Conservation (phyloP, 2,329 filamentous ascomycete genomes). For the Venturia effusa region DNA sequence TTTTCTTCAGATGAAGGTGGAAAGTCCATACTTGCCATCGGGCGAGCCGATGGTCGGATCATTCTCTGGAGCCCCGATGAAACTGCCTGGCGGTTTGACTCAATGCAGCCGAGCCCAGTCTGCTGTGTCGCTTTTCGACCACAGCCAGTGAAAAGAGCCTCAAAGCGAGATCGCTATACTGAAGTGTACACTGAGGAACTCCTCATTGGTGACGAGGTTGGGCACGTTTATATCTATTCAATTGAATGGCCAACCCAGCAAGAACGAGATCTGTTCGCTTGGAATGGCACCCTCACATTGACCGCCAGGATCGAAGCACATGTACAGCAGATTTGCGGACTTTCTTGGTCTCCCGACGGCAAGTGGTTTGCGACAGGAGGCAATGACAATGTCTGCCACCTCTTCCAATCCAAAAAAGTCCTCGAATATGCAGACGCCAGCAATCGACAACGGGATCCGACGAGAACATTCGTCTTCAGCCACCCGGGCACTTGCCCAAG, state of each 20-base stretch:
- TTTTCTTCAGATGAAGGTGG: constrained; percentile 74
- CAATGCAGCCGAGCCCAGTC: constrained; percentile 60
- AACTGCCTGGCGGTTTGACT: constrained; percentile 59
- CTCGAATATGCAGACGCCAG: constrained; percentile 21
- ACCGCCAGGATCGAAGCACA: constrained; percentile 70
- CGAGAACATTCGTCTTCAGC: neutral
- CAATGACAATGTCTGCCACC: constrained; percentile 81
- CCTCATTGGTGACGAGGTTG: constrained; percentile 73
- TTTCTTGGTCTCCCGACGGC: constrained; percentile 77
- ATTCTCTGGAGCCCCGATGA: constrained; percentile 70
- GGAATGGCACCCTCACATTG: constrained; percentile 68
- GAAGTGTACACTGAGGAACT: constrained; percentile 67
- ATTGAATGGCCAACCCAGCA: constrained; percentile 64
- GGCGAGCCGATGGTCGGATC: constrained; percentile 65
- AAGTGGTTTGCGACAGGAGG: constrained; percentile 73
- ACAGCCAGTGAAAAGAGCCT: constrained; percentile 38
- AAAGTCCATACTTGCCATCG: constrained; percentile 74
- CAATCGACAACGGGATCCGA: neutral
- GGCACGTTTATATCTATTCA: constrained; percentile 77
- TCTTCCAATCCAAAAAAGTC: constrained; percentile 62
- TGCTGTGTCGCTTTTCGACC: constrained; percentile 78
- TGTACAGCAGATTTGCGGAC: constrained; percentile 80
- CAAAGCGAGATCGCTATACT: constrained; percentile 36
- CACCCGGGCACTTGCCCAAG: neutral
- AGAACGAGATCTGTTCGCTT: constrained; percentile 56